Base-by-base conservation (phyloP, 208 protist genomes). In the Polymyxa betae region DNA sequence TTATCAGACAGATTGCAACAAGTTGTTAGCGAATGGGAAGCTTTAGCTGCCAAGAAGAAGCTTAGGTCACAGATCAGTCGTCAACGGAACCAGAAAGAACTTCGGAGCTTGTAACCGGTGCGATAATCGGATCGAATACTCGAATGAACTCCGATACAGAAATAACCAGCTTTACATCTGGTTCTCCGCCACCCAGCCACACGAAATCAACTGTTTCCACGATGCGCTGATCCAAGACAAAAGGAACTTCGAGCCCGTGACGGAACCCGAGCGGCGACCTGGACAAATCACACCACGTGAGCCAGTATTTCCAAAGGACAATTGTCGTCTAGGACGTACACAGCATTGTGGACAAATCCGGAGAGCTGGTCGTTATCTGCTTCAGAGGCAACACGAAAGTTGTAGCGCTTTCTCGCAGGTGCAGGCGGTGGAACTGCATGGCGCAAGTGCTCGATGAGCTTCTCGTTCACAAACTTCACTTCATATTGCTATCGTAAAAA, bases 351-450 rank as follows among this genome's bases (percentile, higher is more conserved):
- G n/a, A 82, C 40, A n/a, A 82, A 82, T 35, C 72, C 72, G 10
- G 72, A 82, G n/a, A 82, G 72, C 10, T n/a, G 72, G 35, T 45
- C n/a, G 72, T 43, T 82, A 20, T 82, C 72, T 12, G 5, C 72
- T n/a, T 82, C 72, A 16, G 72, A 43, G 10, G 72, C 72, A 12
- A 82, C 72, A 35, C 72, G 72, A 43, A 82, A 82, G 40, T 82
- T 82, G 72, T 82, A 82, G 16, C 72, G 72, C n/a, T 82, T 82
- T n/a, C 35, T 82, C 35, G 72, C 16, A n/a, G 72, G 72, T n/a
- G 35, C 35, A 40, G 72, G 72, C 5, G 72, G 72, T 12, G 72
- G 35, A 43, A n/a, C 72, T 35, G 72, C 35, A 5, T 5, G 35
- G 5, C 72, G 72, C 16, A 82, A 43, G n/a, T 82, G 72, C 16